Evolutionary conservation across 2,329 filamentous ascomycete genomes (phyloP).

Genomic region (Tolypocladium guangdongense): DNA sequence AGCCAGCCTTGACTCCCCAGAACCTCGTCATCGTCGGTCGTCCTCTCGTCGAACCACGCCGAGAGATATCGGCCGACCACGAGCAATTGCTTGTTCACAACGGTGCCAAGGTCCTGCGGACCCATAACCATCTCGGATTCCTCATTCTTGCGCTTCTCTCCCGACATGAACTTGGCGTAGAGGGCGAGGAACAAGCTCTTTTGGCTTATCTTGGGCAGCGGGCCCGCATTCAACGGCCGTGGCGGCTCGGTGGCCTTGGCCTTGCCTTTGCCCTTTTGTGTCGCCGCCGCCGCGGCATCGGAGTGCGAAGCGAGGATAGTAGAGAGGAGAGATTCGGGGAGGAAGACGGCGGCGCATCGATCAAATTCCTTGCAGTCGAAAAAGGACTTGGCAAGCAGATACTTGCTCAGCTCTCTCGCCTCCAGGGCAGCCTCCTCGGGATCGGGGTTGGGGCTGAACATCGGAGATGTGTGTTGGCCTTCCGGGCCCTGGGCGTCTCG

Average conservation of each 20-base stretch:
- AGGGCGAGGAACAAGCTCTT: conserved; percentile 86
- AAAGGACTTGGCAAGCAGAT: conserved; percentile 82
- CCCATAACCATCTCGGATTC: conserved; percentile 96
- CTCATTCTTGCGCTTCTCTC: conserved; percentile 93
- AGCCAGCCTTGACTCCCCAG: conserved; percentile 78
- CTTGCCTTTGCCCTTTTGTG: conserved; percentile 52
- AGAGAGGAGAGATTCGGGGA: conserved; percentile 69
- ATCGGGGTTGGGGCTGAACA: conserved; percentile 50
- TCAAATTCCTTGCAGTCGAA: conserved; percentile 96
- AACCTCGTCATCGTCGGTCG: conserved; percentile 45
- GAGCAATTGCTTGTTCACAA: conserved; percentile 74
- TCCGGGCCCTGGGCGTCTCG: conserved; percentile 21
- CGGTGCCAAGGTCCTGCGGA: conserved; percentile 76
- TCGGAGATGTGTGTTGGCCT: conserved; percentile 30
- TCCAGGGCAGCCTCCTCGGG: conserved; percentile 66
- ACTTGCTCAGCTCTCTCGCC: conserved; percentile 67
- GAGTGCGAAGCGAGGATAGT: conserved; percentile 45
- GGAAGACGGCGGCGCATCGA: conserved; percentile 79
- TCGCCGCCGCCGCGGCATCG: conserved; percentile 20
- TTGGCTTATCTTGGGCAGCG: conserved; percentile 59
- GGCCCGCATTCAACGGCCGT: conserved; percentile 11
- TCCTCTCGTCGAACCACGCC: conserved; percentile 65
- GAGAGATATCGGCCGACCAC: conserved; percentile 66
- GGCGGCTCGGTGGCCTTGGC: conserved; percentile 18
- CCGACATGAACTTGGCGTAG: conserved; percentile 85